These are phyloP conservation scores for Blumeria graminis DNA, from an alignment of 2,329 filamentous ascomycete species.

Conservation along the genomic window DNA sequence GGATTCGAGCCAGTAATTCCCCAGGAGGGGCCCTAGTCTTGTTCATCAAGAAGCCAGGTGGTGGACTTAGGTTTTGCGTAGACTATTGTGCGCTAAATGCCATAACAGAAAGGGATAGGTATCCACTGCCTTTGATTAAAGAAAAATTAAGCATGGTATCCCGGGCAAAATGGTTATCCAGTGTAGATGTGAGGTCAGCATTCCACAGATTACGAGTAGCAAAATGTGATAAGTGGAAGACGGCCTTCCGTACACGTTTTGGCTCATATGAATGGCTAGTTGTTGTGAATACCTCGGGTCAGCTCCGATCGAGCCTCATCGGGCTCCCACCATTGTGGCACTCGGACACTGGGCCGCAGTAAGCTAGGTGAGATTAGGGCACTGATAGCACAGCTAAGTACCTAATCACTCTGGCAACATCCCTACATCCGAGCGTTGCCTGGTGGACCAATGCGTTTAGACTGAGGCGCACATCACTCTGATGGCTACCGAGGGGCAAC, in stretches of 20 bases:
- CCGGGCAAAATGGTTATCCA: neutral
- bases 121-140: neutral
- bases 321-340: too few species aligned
- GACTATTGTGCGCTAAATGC: slow-evolving; percentile 3
- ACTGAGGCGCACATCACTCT: too few species aligned
- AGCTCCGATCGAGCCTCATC: too few species aligned
- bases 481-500: too few species aligned
- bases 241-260: neutral
- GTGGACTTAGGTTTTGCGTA: slow-evolving; percentile 1
- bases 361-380: too few species aligned
- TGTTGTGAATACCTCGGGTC: too few species aligned
- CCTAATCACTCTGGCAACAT: too few species aligned
- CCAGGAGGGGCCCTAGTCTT: neutral
- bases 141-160: neutral
- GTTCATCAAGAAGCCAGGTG: neutral
- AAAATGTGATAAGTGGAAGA: neutral
- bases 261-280: neutral
- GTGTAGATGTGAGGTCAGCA: neutral
- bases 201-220: slow-evolving; percentile 2
- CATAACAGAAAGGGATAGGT: slow-evolving; percentile 2
- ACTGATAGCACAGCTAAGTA: too few species aligned
- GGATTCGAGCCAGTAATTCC: neutral
- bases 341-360: too few species aligned
- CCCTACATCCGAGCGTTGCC: too few species aligned
- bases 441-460: too few species aligned